Percentiles rank a stretch among this genome's conserved stretches.
Evolutionary conservation across 1,284 basidiomycete species (phyloP).

Genomic region (Fistulina hepatica): DNA sequence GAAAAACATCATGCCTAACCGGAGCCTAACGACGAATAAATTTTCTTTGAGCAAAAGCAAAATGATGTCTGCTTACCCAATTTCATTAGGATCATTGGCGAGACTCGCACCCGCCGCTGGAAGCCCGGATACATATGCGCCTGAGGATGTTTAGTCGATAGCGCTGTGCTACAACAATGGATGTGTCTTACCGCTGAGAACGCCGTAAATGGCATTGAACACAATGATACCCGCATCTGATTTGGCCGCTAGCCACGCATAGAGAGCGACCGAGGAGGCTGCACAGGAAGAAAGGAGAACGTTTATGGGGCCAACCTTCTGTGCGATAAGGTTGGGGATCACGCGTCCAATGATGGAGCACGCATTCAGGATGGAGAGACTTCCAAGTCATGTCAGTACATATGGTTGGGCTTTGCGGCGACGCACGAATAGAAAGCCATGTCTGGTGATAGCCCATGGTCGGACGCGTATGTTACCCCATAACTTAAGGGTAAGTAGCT

Average conservation of each 20-base stretch:
- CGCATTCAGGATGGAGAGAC: slow-evolving; percentile 16
- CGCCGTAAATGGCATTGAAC: slow-evolving; percentile 14
- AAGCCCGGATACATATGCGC: slow-evolving; percentile 12
- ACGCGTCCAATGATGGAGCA: slow-evolving; percentile 13
- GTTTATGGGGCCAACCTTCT: slow-evolving; percentile 13
- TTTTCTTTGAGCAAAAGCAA: not conserved
- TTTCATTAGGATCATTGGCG: slow-evolving; percentile 9
- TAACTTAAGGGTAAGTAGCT: slow-evolving; percentile 16
- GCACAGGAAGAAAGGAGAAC: slow-evolving; percentile 11
- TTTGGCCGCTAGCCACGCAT: slow-evolving; percentile 11
- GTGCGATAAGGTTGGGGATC: slow-evolving; percentile 12
- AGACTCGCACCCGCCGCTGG: slow-evolving; percentile 11
- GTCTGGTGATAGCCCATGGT: slow-evolving; percentile 11
- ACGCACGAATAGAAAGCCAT: slow-evolving; percentile 17
- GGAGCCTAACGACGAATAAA: slow-evolving; percentile 6
- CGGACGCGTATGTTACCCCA: slow-evolving; percentile 15
- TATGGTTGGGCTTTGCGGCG: not conserved
- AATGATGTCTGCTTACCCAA: slow-evolving; percentile 12
- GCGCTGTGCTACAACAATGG: not conserved
- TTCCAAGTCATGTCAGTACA: slow-evolving; percentile 2
- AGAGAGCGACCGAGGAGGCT: slow-evolving; percentile 9
- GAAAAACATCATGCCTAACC: slow-evolving; percentile 16
- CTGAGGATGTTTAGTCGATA: slow-evolving; percentile 4
- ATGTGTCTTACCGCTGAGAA: slow-evolving; percentile 11
- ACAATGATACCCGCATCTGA: slow-evolving; percentile 12